Evolutionary conservation across 1,139 yeast species (phyloP), one percentile per base, ranked within the genome.

Genomic region (Chernovozyma sophiae-reginae): DNA sequence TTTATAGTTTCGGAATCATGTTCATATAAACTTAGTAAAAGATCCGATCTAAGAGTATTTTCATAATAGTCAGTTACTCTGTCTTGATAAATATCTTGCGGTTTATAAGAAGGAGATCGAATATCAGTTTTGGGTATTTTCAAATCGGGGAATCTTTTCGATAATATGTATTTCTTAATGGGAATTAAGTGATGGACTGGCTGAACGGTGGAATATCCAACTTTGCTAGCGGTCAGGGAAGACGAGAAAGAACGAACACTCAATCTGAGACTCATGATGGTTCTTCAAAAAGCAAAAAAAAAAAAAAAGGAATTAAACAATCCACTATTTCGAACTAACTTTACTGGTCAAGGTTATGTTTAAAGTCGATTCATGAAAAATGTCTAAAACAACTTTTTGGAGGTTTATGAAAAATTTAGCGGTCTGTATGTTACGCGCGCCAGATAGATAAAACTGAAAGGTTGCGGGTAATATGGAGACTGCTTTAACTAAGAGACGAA

Each of bases 171-270:
- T 60, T 92, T 92, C 49, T 76, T 74, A 52, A 86, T 79, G 47
- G 77, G 77, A 39, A 92, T 86, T 43, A 80, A 73, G 60, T 92
- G 98, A 59, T 92, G 98, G 14, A 90, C 95, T 3, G 98, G 97
- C 37, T 81, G 76, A 25, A 86, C 90, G 32, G 86, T 74, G 33
- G 94, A 83, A 56, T 81, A 81, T 2, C 86, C 95, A 7, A 87
- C 75, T 52, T 79, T 85, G 31, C 68, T 53, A 17, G 59, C 53
- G 4, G 55, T 54, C 1, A 62, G 40, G 17, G 72, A 54, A 40
- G 62, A 56, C 23, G 81, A 72, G 52, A 79, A 76, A 33, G 51
- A 56, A 61, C 81, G 78, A 20, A 56, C 44, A 43, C 58, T 52
- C 41, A 46, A 52, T 43, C 42, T 56, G 11, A 31, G 19, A n/a